Conservation (phyloP, 148 eudicot genomes). For the Cornus florida region DNA sequence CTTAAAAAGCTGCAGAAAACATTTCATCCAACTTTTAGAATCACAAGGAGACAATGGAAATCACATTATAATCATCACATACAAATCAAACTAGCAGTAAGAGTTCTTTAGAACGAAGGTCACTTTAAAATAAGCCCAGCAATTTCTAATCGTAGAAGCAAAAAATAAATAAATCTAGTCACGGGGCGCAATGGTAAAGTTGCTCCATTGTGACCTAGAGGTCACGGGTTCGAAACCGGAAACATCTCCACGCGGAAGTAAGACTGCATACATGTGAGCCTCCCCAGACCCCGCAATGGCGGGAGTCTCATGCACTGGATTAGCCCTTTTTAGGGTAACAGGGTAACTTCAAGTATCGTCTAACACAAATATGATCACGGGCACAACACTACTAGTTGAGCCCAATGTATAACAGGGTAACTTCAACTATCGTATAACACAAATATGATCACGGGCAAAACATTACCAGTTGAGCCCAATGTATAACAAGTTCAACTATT, state of each 20-base stretch:
- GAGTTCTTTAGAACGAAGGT: too few species aligned
- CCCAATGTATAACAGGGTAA: not conserved
- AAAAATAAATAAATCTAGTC: not conserved
- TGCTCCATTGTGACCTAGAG: too few species aligned
- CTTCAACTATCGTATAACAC: not conserved
- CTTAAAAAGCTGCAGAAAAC: conserved; percentile 73
- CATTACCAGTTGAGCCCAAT: not conserved
- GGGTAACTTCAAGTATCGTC: not conserved
- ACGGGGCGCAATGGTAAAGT: too few species aligned
- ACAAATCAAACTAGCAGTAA: not conserved
- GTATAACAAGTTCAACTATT: not conserved
- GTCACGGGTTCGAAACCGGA: too few species aligned
- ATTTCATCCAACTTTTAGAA: not conserved
- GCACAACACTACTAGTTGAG: not conserved
- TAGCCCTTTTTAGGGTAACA: too few species aligned
- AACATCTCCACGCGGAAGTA: too few species aligned
- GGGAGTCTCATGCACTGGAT: too few species aligned
- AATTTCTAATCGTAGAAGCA: not conserved
- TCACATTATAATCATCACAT: not conserved
- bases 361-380: not conserved
- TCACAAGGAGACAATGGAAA: not conserved
- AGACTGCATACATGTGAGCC: too few species aligned
- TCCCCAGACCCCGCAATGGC: too few species aligned
- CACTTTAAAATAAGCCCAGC: not conserved
- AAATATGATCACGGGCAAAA: not conserved